Base-by-base conservation (phyloP, 106 monocot species). In the Iris macrosiphon region DNA sequence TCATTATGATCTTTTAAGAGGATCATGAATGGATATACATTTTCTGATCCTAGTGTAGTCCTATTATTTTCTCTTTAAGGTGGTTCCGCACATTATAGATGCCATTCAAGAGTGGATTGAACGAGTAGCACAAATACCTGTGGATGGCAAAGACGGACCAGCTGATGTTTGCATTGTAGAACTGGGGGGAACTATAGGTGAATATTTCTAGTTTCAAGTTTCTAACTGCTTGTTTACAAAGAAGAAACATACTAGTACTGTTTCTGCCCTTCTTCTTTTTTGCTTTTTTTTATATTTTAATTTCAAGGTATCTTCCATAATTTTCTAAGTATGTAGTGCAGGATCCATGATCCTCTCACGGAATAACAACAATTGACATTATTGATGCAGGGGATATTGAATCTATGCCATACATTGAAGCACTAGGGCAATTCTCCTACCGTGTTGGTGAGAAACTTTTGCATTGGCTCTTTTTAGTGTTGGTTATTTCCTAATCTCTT, bases 331-430 rank as follows among this genome's bases (percentile, higher is more conserved):
- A 52, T 30, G 10, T 41, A 12, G 40, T 46, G 31, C 49, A 62
- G 59, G 52, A 37, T 32, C 15, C 44, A 52, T 16, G 44, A 40
- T 61, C 41, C 30, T 75, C 56, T 32, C 40, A 24, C 6, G 31
- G 33, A 8, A 29, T 75, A 69, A 61, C 67, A 34, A 34, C 33
- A 42, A 53, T 76, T n/a, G 49, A 20, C 55, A 44, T 75, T 73
- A 14, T 70, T 61, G 45, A 66, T 82, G 53, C 79, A 95, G 95
- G 95, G 58, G 95, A 95, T 69, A 95, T 95, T 68, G 95, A 95
- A 57, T 95, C 95, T 2, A 95, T 88, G 95, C 89, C 89, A 24
- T 95, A 82, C 69, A 79, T 85, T 70, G 95, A 95, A 75, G 89
- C 95, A 24, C 64, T 95, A 63, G 75, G 89, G 34, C 89, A 95